phyloP scores from a whole-genome alignment of 805 yeast species.

The Starmerella apis region DNA sequence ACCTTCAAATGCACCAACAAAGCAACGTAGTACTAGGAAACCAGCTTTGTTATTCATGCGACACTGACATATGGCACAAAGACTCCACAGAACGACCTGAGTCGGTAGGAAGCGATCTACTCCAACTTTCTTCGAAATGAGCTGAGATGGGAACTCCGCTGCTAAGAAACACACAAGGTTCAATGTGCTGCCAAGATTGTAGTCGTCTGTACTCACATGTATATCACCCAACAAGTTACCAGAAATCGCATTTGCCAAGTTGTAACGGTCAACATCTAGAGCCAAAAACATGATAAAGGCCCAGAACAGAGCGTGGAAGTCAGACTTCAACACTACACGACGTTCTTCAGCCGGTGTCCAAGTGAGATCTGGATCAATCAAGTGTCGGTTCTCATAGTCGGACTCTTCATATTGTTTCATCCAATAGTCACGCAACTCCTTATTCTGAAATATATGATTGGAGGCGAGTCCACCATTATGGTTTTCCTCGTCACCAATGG shows the following conservation, averaged over 20 bases:
- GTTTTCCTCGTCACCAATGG: slow-evolving; percentile 1
- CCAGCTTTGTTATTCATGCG: slow-evolving; percentile 36
- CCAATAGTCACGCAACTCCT: slow-evolving; percentile 33
- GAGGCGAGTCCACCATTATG: slow-evolving; percentile 5
- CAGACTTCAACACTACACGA: slow-evolving; percentile 40
- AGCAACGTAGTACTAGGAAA: slow-evolving; percentile 40
- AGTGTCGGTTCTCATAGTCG: slow-evolving; percentile 36
- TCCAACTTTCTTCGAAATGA: slow-evolving; percentile 51
- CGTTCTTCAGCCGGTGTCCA: slow-evolving; percentile 27
- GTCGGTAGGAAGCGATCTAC: slow-evolving; percentile 54
- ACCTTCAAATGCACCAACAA: slow-evolving; percentile 51
- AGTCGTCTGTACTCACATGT: slow-evolving; percentile 29
- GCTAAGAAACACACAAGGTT: slow-evolving; percentile 41
- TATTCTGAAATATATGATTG: slow-evolving; percentile 38
- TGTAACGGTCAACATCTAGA: slow-evolving; percentile 46
- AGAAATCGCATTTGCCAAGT: slow-evolving; percentile 36
- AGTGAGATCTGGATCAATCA: slow-evolving; percentile 30
- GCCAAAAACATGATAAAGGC: slow-evolving; percentile 49
- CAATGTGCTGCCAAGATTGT: slow-evolving; percentile 45
- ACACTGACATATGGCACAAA: slow-evolving; percentile 45
- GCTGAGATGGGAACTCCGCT: slow-evolving; percentile 58
- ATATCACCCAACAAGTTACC: slow-evolving; percentile 10
- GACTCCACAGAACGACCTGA: slow-evolving; percentile 48
- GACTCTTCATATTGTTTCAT: slow-evolving; percentile 11
- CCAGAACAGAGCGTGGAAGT: slow-evolving; percentile 43